phyloP scores from a whole-genome alignment of 371 early-diverging fungal species.

The Cokeromyces recurvatus region DNA sequence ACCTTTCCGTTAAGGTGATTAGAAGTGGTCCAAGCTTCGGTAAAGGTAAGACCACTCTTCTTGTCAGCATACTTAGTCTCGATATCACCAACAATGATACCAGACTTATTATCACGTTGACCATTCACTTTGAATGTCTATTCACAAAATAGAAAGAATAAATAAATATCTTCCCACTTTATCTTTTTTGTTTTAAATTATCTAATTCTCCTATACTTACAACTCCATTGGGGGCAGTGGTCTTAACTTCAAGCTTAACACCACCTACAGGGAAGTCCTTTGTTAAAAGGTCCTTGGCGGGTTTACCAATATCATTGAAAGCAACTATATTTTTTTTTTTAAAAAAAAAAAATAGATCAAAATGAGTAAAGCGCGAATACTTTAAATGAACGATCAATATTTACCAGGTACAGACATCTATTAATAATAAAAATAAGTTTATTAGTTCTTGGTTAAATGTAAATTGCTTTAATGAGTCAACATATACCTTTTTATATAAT shows the following conservation, averaged over 20 bases:
- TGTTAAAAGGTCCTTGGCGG: slow-evolving; percentile 90
- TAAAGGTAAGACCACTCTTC: slow-evolving; percentile 88
- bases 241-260: slow-evolving; percentile 96
- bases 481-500: no score
- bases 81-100: slow-evolving; percentile 90
- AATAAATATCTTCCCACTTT: no score
- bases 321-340: slow-evolving; percentile 31
- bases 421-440: not conserved
- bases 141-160: slow-evolving; percentile 3
- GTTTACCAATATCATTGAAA: slow-evolving; percentile 94
- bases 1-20: slow-evolving; percentile 90
- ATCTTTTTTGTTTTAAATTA: no score
- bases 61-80: slow-evolving; percentile 95
- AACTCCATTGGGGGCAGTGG: slow-evolving; percentile 90
- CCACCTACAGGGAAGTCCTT: slow-evolving; percentile 95
- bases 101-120: slow-evolving; percentile 89
- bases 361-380: not conserved
- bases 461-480: no score
- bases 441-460: no score
- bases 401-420: slow-evolving; percentile 28
- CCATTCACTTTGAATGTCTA: slow-evolving; percentile 95
- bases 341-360: not conserved
- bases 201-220: no score
- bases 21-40: slow-evolving; percentile 92
- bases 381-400: not conserved